Conservation (phyloP, 1,284 basidiomycete genomes). For the Inonotus obliquus region DNA sequence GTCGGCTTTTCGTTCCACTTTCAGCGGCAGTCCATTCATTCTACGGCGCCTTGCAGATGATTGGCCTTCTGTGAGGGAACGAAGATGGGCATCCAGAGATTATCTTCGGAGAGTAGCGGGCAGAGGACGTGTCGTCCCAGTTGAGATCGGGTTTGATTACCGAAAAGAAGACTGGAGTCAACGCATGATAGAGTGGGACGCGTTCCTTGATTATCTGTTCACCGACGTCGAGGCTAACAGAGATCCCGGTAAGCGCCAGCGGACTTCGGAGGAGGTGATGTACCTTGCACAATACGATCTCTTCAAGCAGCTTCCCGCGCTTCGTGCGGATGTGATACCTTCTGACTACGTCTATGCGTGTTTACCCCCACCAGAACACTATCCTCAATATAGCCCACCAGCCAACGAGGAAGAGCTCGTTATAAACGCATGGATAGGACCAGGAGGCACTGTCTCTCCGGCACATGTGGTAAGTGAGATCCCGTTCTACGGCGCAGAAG, state of each 20-base stretch:
- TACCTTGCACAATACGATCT: constrained; percentile 94
- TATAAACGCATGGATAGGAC: constrained; percentile 89
- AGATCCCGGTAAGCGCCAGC: constrained; percentile 21
- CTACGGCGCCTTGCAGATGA: constrained; percentile 54
- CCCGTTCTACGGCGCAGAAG: constrained; percentile 12
- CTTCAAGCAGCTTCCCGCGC: constrained; percentile 76
- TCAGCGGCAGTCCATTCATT: constrained; percentile 63
- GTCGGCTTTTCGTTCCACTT: constrained; percentile 41
- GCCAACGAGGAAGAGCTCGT: constrained; percentile 64
- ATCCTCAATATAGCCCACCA: constrained; percentile 59
- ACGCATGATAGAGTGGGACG: constrained; percentile 72
- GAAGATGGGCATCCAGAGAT: constrained; percentile 59
- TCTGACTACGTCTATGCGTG: constrained; percentile 87
- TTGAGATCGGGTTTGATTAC: constrained; percentile 88
- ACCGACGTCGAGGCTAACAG: constrained; percentile 27
- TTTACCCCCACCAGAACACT: constrained; percentile 43
- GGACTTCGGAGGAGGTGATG: constrained; percentile 29
- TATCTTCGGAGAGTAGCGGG: constrained; percentile 72
- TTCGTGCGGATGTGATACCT: constrained; percentile 69
- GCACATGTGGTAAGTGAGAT: constrained; percentile 78
- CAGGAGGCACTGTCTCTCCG: constrained; percentile 71
- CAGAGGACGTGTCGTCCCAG: constrained; percentile 79
- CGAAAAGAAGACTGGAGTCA: constrained; percentile 81
- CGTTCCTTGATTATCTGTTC: constrained; percentile 60
- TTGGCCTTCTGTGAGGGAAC: constrained; percentile 69